Evolutionary conservation across 2,329 filamentous ascomycete species (phyloP).

Genomic region (Phoma sp.): DNA sequence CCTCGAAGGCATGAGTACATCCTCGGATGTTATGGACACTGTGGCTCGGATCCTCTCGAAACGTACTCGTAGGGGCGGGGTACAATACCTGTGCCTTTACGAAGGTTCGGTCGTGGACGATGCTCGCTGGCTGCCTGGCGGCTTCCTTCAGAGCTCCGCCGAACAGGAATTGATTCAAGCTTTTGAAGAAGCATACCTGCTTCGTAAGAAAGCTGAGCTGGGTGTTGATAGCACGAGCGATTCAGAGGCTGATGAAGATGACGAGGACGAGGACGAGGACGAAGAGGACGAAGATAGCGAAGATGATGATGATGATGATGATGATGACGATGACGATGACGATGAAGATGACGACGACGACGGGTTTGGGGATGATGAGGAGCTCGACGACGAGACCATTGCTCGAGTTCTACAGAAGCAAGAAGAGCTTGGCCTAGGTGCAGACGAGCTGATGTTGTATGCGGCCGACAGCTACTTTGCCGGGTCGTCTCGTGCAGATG

Average conservation of each 20-base stretch:
- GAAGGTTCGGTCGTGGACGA: constrained; percentile 53
- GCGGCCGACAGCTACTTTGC: constrained; percentile 54
- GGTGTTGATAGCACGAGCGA: constrained; percentile 30
- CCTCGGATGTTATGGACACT: constrained; percentile 52
- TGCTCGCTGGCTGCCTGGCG: constrained; percentile 56
- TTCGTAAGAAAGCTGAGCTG: constrained; percentile 22
- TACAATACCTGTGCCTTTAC: constrained; percentile 61
- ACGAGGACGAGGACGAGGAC: constrained; percentile 32
- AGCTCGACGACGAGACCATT: constrained; percentile 65
- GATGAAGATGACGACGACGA: constrained; percentile 49
- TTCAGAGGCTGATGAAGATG: not conserved
- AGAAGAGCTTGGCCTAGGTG: constrained; percentile 66
- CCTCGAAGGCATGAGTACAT: constrained; percentile 58
- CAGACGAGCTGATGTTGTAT: constrained; percentile 64
- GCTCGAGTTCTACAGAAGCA: constrained; percentile 67
- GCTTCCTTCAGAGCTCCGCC: constrained; percentile 28
- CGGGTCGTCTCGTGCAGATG: constrained; percentile 27
- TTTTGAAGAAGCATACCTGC: constrained; percentile 32
- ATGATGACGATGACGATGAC: constrained; percentile 46
- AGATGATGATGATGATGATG: constrained; percentile 39
- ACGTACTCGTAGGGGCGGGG: constrained; percentile 51
- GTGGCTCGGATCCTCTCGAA: constrained; percentile 54
- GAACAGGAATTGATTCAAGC: constrained; percentile 36
- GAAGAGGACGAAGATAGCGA: not conserved
- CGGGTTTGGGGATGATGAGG: constrained; percentile 50